phyloP scores from a whole-genome alignment of 2,329 filamentous ascomycete genomes.

The Clonostachys chloroleuca region DNA sequence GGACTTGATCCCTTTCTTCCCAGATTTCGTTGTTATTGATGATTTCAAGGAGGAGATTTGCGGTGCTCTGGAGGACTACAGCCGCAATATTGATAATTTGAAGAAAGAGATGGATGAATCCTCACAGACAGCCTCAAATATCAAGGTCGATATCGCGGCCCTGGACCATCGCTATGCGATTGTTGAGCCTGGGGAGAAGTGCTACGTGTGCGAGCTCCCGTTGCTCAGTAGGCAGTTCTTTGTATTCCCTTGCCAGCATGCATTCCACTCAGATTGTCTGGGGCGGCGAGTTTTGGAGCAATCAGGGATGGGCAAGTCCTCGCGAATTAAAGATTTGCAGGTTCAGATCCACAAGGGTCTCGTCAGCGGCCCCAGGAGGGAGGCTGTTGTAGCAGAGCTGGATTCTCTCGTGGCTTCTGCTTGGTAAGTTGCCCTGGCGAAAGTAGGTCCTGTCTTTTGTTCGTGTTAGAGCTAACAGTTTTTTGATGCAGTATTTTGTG shows the following conservation, averaged over 20 bases:
- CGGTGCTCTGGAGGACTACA: conserved; percentile 87
- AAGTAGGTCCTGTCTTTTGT: background rate
- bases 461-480: conserved; percentile 10
- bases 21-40: conserved; percentile 96
- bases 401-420: conserved; percentile 87
- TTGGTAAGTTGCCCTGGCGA: conserved; percentile 54
- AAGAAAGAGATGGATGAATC: conserved; percentile 96
- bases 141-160: conserved; percentile 81
- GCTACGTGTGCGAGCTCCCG: conserved; percentile 82
- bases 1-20: conserved; percentile 96
- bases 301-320: conserved; percentile 69
- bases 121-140: conserved; percentile 81
- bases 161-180: conserved; percentile 91
- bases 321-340: conserved; percentile 82
- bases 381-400: conserved; percentile 81
- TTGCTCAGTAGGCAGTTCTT: conserved; percentile 91
- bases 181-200: conserved; percentile 92
- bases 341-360: conserved; percentile 74
- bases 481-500: conserved; percentile 69
- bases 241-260: conserved; percentile 97
- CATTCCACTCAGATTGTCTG: conserved; percentile 93
- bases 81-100: conserved; percentile 80
- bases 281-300: conserved; percentile 82
- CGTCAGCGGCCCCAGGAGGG: conserved; percentile 65
- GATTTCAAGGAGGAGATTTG: conserved; percentile 99